Percentiles rank a stretch among this genome's conserved stretches.
Evolutionary conservation across 768 basidiomycete genomes (phyloP).

Genomic region (Dioszegia crocea): DNA sequence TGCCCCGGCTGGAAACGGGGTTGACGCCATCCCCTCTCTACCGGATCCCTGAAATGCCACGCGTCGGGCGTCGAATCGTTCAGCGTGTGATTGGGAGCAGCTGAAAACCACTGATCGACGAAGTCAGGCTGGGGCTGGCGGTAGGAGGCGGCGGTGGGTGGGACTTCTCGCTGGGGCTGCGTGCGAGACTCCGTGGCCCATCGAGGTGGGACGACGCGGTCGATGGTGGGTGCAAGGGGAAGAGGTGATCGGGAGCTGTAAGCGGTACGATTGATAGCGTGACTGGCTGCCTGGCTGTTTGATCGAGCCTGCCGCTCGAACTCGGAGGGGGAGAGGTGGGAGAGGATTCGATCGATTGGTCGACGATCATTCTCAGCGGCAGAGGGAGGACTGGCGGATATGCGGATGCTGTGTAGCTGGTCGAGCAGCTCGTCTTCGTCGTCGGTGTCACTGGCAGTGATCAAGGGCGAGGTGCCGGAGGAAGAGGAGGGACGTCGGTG

Average conservation of each 20-base stretch:
- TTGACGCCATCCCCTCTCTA: neutral
- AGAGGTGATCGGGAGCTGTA: neutral
- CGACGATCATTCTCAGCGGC: neutral
- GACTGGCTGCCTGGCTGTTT: conserved; percentile 7
- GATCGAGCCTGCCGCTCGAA: conserved; percentile 10
- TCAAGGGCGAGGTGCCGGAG: neutral
- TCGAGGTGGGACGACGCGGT: too few species aligned
- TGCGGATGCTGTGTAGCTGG: neutral
- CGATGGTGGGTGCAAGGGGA: neutral
- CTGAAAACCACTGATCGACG: neutral
- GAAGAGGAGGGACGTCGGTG: neutral
- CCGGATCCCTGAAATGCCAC: neutral
- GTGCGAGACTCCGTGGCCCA: too few species aligned
- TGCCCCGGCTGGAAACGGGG: conserved; percentile 7
- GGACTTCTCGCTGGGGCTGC: neutral
- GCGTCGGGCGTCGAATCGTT: conserved; percentile 1
- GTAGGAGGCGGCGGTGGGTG: neutral
- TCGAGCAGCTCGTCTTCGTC: neutral
- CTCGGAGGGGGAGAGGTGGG: neutral
- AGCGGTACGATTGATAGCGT: neutral
- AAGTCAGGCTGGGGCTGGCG: neutral
- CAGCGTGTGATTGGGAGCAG: neutral
- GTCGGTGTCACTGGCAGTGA: neutral
- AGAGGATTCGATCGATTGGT: neutral
- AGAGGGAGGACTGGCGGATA: neutral